Conservation (phyloP, 257 asterid genomes). For the Solanum bulbocastanum region DNA sequence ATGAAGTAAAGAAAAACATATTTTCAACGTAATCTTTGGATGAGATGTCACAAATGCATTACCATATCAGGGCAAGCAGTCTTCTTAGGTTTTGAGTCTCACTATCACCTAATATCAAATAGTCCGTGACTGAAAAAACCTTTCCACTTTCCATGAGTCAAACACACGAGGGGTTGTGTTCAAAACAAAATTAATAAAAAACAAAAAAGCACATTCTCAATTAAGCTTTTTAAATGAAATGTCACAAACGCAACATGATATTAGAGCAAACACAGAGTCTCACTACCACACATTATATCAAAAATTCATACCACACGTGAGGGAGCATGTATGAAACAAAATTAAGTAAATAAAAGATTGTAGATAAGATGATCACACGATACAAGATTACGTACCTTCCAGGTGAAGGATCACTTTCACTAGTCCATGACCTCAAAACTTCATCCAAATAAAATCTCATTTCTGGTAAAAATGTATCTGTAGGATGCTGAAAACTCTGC, state of each 20-base stretch:
- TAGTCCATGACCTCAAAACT: constrained; percentile 47
- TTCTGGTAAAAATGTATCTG: constrained; percentile 54
- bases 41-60: too few species aligned
- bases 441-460: constrained; percentile 38
- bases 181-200: not conserved
- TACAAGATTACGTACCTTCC: constrained; percentile 18
- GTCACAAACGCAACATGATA: not conserved
- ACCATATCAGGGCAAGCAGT: too few species aligned
- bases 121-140: rapidly evolving
- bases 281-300: not conserved
- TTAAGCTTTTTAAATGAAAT: not conserved
- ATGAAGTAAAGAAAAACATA: too few species aligned
- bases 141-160: not conserved
- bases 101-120: too few species aligned
- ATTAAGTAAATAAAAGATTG: not conserved
- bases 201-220: not conserved
- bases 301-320: not conserved
- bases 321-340: not conserved
- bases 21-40: too few species aligned
- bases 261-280: not conserved
- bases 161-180: not conserved
- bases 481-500: constrained; percentile 53
- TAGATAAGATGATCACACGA: not conserved
- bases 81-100: too few species aligned
- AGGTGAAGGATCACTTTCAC: constrained; percentile 40